Percentiles rank a stretch among this genome's conserved stretches.
phyloP scores from a whole-genome alignment of 2,329 filamentous ascomycete species.

The Tympanopsis confertula region DNA sequence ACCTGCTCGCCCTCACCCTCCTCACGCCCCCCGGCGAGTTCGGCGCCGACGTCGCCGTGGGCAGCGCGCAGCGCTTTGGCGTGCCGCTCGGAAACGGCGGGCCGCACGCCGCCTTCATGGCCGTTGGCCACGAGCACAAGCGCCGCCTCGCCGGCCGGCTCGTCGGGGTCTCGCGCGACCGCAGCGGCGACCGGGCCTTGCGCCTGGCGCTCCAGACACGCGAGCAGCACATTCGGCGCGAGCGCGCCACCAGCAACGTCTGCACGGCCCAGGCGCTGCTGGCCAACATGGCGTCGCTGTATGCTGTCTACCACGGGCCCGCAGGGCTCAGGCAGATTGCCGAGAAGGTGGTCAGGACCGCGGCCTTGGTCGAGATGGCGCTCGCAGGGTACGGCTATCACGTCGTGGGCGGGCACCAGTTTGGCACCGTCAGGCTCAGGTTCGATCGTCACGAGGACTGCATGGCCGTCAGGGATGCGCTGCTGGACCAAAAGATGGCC shows the following conservation, averaged over 20 bases:
- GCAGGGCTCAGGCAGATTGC: conserved; percentile 76
- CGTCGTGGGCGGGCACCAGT: conserved; percentile 47
- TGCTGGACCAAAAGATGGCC: conserved; percentile 35
- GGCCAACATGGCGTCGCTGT: conserved; percentile 92
- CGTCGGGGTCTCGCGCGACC: conserved; percentile 84
- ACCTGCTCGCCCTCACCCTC: conserved; percentile 75
- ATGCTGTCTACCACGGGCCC: conserved; percentile 87
- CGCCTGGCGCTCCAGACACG: conserved; percentile 80
- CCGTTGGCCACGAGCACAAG: conserved; percentile 82
- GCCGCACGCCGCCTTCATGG: conserved; percentile 94
- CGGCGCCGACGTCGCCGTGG: conserved; percentile 89
- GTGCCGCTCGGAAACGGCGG: conserved; percentile 87
- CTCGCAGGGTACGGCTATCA: conserved; percentile 49
- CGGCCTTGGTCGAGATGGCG: conserved; percentile 59
- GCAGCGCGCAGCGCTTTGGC: conserved; percentile 81
- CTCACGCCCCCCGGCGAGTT: conserved; percentile 87
- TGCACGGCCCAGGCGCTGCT: conserved; percentile 90
- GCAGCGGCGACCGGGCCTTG: conserved; percentile 69
- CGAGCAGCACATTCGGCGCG: conserved; percentile 89
- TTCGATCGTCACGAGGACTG: conserved; percentile 32
- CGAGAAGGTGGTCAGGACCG: conserved; percentile 61
- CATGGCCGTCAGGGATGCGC: conserved; percentile 36
- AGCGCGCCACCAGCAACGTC: conserved; percentile 95
- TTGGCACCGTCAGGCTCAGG: conserved; percentile 70
- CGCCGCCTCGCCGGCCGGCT: conserved; percentile 85